Conservation (phyloP, 345 rosid genomes). For the Pugionium dolabratum region DNA sequence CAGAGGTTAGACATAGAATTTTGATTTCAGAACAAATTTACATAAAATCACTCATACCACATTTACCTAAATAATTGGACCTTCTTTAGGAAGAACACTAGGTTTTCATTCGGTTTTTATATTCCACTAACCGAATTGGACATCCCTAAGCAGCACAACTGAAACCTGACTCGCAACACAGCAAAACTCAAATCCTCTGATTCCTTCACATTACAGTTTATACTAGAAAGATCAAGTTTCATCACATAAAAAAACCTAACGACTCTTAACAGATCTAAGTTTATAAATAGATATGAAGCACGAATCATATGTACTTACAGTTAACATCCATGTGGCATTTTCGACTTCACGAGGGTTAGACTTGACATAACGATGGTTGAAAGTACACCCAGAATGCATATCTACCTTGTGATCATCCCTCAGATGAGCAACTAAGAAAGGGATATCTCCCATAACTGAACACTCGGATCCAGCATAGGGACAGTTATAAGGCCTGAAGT, state of each 20-base stretch:
- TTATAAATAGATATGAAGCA: slow-evolving; percentile 2
- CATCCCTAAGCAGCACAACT: slow-evolving; percentile 1
- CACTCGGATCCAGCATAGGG: slow-evolving; percentile 98
- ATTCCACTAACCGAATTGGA: not conserved
- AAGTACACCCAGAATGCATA: slow-evolving; percentile 95
- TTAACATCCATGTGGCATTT: slow-evolving; percentile 97
- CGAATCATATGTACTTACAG: slow-evolving; percentile 55
- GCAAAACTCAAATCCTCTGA: slow-evolving; percentile 3
- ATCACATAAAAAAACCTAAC: not conserved
- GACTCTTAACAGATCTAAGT: slow-evolving; percentile 8
- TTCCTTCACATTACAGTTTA: slow-evolving; percentile 8
- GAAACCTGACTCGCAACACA: slow-evolving; percentile 8
- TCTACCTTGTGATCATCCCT: slow-evolving; percentile 97
- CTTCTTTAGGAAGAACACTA: not conserved
- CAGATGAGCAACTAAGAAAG: slow-evolving; percentile 83
- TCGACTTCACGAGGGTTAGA: slow-evolving; percentile 98
- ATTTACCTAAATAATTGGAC: not conserved
- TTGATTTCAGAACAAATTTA: not conserved
- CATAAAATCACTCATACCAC: too few relatives aligned
- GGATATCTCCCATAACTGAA: slow-evolving; percentile 73
- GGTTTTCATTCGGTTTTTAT: not conserved
- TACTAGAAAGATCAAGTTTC: not conserved
- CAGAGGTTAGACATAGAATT: not conserved
- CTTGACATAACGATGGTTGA: slow-evolving; percentile 96
- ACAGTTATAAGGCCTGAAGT: slow-evolving; percentile 90